These are phyloP conservation scores for Afroboletus lepidellus DNA, from an alignment of 1,284 basidiomycete genomes.

Conservation along the genomic window DNA sequence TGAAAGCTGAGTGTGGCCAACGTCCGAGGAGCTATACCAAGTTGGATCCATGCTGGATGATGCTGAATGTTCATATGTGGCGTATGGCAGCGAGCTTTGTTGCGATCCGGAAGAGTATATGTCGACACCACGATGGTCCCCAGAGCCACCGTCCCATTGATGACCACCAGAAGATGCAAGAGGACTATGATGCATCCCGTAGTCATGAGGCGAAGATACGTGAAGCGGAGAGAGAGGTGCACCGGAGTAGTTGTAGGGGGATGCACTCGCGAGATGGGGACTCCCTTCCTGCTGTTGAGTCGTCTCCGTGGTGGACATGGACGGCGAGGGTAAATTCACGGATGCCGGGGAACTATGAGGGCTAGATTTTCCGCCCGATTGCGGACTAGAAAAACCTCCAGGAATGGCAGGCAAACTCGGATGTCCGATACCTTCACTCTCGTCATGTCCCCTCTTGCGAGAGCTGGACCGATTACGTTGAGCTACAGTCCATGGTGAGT, in stretches of 20 bases:
- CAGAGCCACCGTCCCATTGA: conserved; percentile 45
- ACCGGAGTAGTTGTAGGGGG: conserved; percentile 41
- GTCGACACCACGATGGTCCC: conserved; percentile 39
- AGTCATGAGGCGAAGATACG: conserved; percentile 54
- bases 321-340: conserved; percentile 66
- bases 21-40: conserved; percentile 45
- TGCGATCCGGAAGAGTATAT: conserved; percentile 43
- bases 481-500: conserved; percentile 39
- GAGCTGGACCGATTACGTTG: conserved; percentile 73
- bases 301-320: conserved; percentile 43
- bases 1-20: conserved; percentile 44
- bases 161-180: conserved; percentile 38
- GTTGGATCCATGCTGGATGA: conserved; percentile 47
- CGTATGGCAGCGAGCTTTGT: conserved; percentile 34
- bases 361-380: conserved; percentile 46
- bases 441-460: conserved; percentile 68
- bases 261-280: conserved; percentile 39
- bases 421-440: conserved; percentile 47
- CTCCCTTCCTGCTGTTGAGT: conserved; percentile 45
- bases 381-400: conserved; percentile 53
- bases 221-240: conserved; percentile 50
- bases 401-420: conserved; percentile 40
- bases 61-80: conserved; percentile 42
- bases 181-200: conserved; percentile 45
- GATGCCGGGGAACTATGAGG: conserved; percentile 74